Percentiles rank a stretch among this genome's conserved stretches.
phyloP scores from a whole-genome alignment of 495 filamentous ascomycete genomes.

The Hyaloscypha variabilis region DNA sequence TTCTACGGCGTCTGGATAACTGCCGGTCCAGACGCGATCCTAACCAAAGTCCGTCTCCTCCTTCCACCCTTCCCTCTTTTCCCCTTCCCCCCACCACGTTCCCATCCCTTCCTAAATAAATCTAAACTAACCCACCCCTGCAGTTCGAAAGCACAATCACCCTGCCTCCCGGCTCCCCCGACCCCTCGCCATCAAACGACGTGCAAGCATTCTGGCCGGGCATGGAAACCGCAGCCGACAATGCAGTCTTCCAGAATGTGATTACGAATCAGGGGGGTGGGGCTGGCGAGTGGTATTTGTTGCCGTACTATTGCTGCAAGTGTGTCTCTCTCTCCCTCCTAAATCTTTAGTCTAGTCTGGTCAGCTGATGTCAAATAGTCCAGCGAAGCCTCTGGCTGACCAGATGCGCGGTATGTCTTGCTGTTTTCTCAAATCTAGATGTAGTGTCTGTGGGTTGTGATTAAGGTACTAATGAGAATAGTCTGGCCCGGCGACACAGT shows the following conservation, averaged over 20 bases:
- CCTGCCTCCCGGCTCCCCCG: slow-evolving; percentile 11
- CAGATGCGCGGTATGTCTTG: not conserved
- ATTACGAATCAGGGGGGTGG: slow-evolving; percentile 20
- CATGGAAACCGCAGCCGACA: not conserved
- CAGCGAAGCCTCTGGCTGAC: not conserved
- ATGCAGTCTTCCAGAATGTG: slow-evolving; percentile 19
- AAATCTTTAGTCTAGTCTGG: not conserved
- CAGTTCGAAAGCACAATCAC: slow-evolving; percentile 23
- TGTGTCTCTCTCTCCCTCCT: not conserved
- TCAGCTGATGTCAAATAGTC: not conserved
- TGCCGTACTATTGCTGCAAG: slow-evolving; percentile 26
- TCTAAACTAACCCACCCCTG: not conserved
- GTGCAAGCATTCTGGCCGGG: slow-evolving; percentile 23
- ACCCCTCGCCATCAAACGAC: not conserved
- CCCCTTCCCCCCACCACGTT: not conserved
- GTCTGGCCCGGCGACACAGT: slow-evolving; percentile 13
- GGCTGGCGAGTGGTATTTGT: slow-evolving; percentile 13
- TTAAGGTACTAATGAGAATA: no score
- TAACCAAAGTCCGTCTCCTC: not conserved
- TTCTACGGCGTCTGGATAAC: slow-evolving; percentile 4
- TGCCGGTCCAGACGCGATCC: not conserved
- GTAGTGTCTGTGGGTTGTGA: not conserved
- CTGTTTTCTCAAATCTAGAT: not conserved
- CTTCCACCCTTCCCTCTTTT: not conserved
- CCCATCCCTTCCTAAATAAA: no score